Evolutionary conservation across 192 early-diverging fungal genomes (phyloP).

Genomic region (Pilobolus umbonatus): DNA sequence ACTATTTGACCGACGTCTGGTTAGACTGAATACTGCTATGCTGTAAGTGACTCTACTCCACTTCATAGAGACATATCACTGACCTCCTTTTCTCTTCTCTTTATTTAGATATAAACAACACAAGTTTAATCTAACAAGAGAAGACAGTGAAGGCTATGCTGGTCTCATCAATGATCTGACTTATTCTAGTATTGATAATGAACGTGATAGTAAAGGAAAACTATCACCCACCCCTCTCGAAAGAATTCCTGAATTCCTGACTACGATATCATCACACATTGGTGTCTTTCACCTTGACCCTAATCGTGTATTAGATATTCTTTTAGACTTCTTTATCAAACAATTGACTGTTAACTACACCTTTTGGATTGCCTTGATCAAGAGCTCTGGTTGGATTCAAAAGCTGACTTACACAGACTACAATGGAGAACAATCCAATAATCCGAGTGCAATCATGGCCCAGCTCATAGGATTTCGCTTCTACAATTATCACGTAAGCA

Average conservation of each 20-base stretch:
- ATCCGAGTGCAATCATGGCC: conserved; percentile 31
- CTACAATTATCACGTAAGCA: conserved; percentile 48
- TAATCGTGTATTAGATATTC: conserved; percentile 74
- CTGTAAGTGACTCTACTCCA: conserved; percentile 21
- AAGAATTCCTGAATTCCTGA: conserved; percentile 13
- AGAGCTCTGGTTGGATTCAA: conserved; percentile 43
- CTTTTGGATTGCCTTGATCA: conserved; percentile 67
- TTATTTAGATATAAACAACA: conserved; percentile 63
- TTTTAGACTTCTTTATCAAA: conserved; percentile 70
- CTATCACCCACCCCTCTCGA: conserved; percentile 17
- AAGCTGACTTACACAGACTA: background rate
- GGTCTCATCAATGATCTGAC: conserved; percentile 61
- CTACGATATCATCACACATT: conserved; percentile 18
- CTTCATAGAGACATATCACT: background rate
- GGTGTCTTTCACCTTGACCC: conserved; percentile 77
- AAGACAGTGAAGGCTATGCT: conserved; percentile 79
- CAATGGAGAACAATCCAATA: background rate
- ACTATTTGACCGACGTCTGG: conserved; percentile 23
- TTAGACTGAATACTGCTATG: conserved; percentile 36
- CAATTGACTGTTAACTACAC: conserved; percentile 60
- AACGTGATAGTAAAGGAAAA: conserved; percentile 8
- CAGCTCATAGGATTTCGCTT: conserved; percentile 81
- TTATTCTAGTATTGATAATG: conserved; percentile 14
- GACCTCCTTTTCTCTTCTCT: background rate
- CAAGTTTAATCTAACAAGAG: conserved; percentile 78